phyloP scores from a whole-genome alignment of 345 rosid genomes.

The Eucalyptus polyanthemos region DNA sequence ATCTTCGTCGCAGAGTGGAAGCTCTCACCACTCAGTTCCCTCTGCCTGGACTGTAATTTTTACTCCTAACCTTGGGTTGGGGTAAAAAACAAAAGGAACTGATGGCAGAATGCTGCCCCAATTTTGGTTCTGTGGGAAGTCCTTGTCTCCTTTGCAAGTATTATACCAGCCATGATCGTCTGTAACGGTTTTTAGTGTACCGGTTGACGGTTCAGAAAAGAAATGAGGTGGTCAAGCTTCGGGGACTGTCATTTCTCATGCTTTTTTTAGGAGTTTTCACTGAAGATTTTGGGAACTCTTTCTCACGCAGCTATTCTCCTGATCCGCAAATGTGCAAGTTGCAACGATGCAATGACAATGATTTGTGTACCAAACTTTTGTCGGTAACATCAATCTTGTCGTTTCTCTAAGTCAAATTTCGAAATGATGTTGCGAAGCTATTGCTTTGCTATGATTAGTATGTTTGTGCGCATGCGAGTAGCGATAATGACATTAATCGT shows the following conservation, averaged over 20 bases:
- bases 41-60: constrained; percentile 57
- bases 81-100: neutral
- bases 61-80: neutral
- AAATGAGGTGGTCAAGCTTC: neutral
- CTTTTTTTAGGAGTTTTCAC: neutral
- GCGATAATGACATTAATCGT: neutral
- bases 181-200: neutral
- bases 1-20: constrained; percentile 55
- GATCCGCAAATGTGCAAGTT: neutral
- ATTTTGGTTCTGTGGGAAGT: neutral
- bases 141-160: neutral
- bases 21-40: constrained; percentile 65
- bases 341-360: neutral
- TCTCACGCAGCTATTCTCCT: neutral
- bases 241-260: neutral
- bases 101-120: neutral
- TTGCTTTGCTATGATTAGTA: neutral
- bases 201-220: neutral
- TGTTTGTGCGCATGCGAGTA: neutral
- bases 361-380: neutral
- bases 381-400: neutral
- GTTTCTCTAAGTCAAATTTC: neutral
- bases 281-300: neutral
- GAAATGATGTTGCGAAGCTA: neutral
- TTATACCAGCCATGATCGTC: neutral